phyloP scores from a whole-genome alignment of 2,329 filamentous ascomycete genomes.

The Pseudogymnoascus sp. region DNA sequence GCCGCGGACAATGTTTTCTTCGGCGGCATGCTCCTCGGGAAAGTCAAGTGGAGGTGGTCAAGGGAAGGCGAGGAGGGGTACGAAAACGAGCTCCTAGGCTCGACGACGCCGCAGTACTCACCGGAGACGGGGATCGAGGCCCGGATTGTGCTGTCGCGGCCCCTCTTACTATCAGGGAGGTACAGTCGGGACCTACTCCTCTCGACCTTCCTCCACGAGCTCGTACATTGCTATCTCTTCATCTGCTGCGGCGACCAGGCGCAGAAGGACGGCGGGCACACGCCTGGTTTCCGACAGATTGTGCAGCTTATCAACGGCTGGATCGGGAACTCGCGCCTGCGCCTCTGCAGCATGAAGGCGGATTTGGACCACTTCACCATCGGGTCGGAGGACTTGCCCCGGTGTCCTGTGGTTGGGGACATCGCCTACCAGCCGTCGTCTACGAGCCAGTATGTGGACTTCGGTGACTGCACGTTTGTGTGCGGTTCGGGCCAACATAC shows the following conservation, averaged over 20 bases:
- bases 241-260: slow-evolving; percentile 54
- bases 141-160: slow-evolving; percentile 52
- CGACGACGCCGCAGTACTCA: slow-evolving; percentile 48
- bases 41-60: slow-evolving; percentile 58
- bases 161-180: slow-evolving; percentile 44
- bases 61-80: slow-evolving; percentile 43
- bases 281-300: slow-evolving; percentile 51
- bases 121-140: slow-evolving; percentile 50
- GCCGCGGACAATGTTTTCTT: slow-evolving; percentile 59
- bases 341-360: slow-evolving; percentile 54
- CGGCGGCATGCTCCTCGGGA: slow-evolving; percentile 45
- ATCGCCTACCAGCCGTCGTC: background rate
- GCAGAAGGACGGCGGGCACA: slow-evolving; percentile 50
- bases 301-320: slow-evolving; percentile 54
- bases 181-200: slow-evolving; percentile 57
- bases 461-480: slow-evolving; percentile 1
- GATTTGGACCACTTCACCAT: slow-evolving; percentile 47
- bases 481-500: slow-evolving; percentile 3
- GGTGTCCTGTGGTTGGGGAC: background rate
- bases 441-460: background rate
- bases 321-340: slow-evolving; percentile 49
- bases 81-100: slow-evolving; percentile 51
- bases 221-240: slow-evolving; percentile 61
- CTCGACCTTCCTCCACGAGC: slow-evolving; percentile 58
- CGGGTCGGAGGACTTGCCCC: slow-evolving; percentile 11